Conservation (phyloP, 2,329 filamentous ascomycete species). For the Rutstroemia sp. region DNA sequence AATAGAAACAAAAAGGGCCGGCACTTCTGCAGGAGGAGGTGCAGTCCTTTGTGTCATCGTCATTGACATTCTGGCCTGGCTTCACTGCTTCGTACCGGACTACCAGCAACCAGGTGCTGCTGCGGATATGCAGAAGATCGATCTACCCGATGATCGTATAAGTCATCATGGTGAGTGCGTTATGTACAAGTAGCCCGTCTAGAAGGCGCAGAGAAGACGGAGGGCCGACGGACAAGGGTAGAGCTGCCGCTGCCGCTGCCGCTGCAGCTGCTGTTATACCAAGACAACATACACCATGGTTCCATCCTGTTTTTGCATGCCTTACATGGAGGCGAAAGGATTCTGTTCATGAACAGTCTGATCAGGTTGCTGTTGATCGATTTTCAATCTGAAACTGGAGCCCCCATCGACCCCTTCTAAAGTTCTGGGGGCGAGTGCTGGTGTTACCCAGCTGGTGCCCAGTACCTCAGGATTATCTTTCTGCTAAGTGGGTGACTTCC, state of each 20-base stretch:
- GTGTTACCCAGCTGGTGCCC: too few species aligned
- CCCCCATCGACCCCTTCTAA: neutral
- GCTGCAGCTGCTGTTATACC: neutral
- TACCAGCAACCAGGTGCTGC: neutral
- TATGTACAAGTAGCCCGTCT: neutral
- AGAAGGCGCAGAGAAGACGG: neutral
- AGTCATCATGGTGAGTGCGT: neutral
- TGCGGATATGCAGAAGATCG: conserved; percentile 8
- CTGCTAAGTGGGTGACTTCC: too few species aligned
- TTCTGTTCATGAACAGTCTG: neutral
- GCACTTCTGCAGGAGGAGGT: conserved; percentile 4
- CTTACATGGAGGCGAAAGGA: neutral
- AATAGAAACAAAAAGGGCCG: conserved; percentile 6
- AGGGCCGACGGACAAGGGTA: neutral
- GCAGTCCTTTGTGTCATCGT: conserved; percentile 3
- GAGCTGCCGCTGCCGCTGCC: neutral
- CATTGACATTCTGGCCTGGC: neutral
- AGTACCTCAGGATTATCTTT: too few species aligned
- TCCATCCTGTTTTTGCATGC: neutral
- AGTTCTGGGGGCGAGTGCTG: neutral
- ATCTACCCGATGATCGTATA: conserved; percentile 3
- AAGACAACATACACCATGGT: neutral
- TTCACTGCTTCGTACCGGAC: too few species aligned
- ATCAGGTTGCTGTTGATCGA: neutral
- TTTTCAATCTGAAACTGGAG: neutral